Evolutionary conservation across 2,329 filamentous ascomycete genomes (phyloP).

Genomic region (Aquanectria penicillioides): DNA sequence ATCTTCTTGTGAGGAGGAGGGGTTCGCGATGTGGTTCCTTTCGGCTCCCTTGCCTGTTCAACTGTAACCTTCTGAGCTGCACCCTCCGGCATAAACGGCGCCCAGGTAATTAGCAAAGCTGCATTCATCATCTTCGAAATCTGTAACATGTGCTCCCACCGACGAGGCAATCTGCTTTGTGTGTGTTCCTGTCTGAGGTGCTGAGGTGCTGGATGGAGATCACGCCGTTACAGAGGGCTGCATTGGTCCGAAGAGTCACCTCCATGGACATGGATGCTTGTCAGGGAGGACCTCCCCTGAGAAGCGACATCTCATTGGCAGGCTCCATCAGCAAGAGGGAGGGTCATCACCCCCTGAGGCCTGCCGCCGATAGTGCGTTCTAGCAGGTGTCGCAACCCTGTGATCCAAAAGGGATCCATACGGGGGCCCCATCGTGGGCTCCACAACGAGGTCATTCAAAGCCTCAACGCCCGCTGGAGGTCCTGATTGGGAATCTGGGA

Average conservation of each 20-base stretch:
- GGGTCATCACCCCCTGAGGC: conserved; percentile 14
- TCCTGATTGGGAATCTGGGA: conserved; percentile 30
- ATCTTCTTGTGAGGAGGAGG: background rate
- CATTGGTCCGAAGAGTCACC: conserved; percentile 27
- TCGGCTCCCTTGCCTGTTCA: background rate
- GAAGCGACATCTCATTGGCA: conserved; percentile 35
- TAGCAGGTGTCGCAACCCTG: conserved; percentile 17
- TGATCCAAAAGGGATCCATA: conserved; percentile 14
- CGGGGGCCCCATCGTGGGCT: too few relatives aligned
- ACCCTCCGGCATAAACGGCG: conserved; percentile 5
- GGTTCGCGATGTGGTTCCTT: background rate
- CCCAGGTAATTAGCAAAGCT: background rate
- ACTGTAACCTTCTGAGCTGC: background rate
- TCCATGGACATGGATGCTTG: conserved; percentile 15
- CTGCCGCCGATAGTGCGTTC: conserved; percentile 22
- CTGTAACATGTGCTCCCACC: conserved; percentile 4
- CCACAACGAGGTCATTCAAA: too few relatives aligned
- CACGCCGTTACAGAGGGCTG: conserved; percentile 38
- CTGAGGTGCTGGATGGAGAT: conserved; percentile 25
- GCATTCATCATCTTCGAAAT: conserved; percentile 11
- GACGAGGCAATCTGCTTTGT: too few relatives aligned
- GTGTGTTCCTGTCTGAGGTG: conserved; percentile 13
- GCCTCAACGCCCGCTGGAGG: conserved; percentile 37
- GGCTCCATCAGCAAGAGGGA: too few relatives aligned
- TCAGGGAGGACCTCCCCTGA: conserved; percentile 37